Evolutionary conservation across 148 eudicot genomes (phyloP), one percentile per base, ranked within the genome.

Genomic region (Cornus controversa): DNA sequence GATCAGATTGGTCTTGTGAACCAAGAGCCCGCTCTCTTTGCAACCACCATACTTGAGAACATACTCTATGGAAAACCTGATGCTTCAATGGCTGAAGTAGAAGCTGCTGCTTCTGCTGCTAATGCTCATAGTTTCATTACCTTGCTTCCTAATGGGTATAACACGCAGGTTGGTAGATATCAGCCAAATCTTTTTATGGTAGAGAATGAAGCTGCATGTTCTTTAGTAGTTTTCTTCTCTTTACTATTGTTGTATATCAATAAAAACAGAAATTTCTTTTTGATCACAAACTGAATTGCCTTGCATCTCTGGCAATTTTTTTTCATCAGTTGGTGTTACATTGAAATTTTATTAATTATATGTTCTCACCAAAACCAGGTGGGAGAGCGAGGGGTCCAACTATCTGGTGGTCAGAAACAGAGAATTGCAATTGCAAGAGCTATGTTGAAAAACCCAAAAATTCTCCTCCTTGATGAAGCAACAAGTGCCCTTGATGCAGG

Each of bases 351-450:
- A 65, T 45, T 27, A 25, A 24, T 77, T 63, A 10, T 78, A 20
- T 16, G 5, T 25, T 62, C 60, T 29, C 34, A 47, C 23, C 67
- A 60, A 66, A 37, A 62, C 63, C 80, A 93, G 97, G 98, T 93
- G 42, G 99, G 99, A 60, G 98, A 96, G 84, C 93, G 98, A 65
- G 99, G 99, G 13, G 90, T 93, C 82, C 99, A 96, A 77, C 98
- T 96, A 50, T 96, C 99, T 0, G 99, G 99, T 69, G 99, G 99
- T 29, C 98, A 96, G 73, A 96, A 96, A 69, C 99, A 96, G 83
- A 90, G 99, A 81, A 93, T 96, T 27, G 98, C 98, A 13, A 96
- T 96, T 24, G 99, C 99, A n/a, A 87, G 99, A 82, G 99, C 99
- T 28, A 96, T 96, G 99, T 82, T 96, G 62, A 96, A 96, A 82